phyloP scores from a whole-genome alignment of 2,329 filamentous ascomycete genomes.

The Pseudogymnoascus sp. region DNA sequence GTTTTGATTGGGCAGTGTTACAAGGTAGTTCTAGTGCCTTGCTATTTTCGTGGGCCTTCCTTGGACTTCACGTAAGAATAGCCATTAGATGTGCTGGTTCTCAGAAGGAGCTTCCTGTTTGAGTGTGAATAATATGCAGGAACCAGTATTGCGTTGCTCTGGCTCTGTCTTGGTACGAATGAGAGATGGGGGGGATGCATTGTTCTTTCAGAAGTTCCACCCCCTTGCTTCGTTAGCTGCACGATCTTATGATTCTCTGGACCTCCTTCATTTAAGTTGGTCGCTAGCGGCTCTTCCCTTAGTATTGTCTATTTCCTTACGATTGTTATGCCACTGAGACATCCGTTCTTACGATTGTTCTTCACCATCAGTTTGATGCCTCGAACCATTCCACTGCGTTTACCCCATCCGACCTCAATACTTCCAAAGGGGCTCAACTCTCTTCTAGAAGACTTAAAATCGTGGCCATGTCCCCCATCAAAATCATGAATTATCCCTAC shows the following conservation, averaged over 20 bases:
- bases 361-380: neutral
- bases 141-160: neutral
- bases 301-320: neutral
- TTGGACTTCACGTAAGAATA: neutral
- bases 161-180: constrained; percentile 1
- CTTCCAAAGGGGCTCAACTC: constrained; percentile 7
- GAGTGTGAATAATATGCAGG: neutral
- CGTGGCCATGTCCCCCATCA: neutral
- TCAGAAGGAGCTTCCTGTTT: neutral
- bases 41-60: neutral
- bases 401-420: neutral
- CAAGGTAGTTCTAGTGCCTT: neutral
- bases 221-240: neutral
- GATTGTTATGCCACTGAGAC: neutral
- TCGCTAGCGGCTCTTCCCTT: neutral
- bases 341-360: constrained; percentile 6
- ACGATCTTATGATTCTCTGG: neutral
- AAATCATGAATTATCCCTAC: neutral
- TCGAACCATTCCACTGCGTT: neutral
- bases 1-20: neutral
- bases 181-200: neutral
- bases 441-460: constrained; percentile 2
- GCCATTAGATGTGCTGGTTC: neutral
- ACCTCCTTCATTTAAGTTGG: neutral
- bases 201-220: neutral